These are phyloP conservation scores for Nepenthes alata DNA, from an alignment of 179 eudicot genomes.

Conservation along the genomic window DNA sequence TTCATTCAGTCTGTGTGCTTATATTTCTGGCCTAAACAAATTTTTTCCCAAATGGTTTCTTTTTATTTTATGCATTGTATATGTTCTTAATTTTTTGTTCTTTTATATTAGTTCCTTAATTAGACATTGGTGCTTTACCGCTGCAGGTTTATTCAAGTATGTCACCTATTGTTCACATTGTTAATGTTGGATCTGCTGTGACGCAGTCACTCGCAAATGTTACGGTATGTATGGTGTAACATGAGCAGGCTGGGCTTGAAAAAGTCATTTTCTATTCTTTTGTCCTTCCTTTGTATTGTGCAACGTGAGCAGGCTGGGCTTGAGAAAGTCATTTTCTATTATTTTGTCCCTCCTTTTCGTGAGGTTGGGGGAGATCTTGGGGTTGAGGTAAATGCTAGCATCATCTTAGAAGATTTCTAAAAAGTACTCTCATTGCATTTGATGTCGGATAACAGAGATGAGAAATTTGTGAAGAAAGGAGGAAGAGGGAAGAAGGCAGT, in stretches of 20 bases:
- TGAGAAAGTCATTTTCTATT: not conserved
- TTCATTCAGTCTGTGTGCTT: too few species aligned
- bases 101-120: not conserved
- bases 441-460: too few species aligned
- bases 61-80: not conserved
- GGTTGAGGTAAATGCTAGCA: too few species aligned
- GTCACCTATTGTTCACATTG: conserved; percentile 72
- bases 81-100: not conserved
- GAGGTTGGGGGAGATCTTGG: too few species aligned
- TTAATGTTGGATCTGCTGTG: conserved; percentile 48
- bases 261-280: not conserved
- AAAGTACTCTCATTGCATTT: too few species aligned
- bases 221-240: conserved; percentile 32
- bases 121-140: not conserved
- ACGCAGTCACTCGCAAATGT: conserved; percentile 64
- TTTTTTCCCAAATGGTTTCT: too few species aligned
- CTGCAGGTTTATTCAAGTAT: conserved; percentile 76
- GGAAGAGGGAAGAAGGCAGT: too few species aligned
- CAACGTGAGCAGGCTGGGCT: not conserved
- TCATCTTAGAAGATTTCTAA: too few species aligned
- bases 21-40: too few species aligned
- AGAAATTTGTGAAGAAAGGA: too few species aligned
- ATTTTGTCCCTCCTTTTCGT: not conserved
- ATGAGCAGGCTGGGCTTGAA: not conserved
- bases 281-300: conserved; percentile 9